Evolutionary conservation across 495 filamentous ascomycete genomes (phyloP), one percentile per base, ranked within the genome.

Genomic region (Penicillium odoratum): DNA sequence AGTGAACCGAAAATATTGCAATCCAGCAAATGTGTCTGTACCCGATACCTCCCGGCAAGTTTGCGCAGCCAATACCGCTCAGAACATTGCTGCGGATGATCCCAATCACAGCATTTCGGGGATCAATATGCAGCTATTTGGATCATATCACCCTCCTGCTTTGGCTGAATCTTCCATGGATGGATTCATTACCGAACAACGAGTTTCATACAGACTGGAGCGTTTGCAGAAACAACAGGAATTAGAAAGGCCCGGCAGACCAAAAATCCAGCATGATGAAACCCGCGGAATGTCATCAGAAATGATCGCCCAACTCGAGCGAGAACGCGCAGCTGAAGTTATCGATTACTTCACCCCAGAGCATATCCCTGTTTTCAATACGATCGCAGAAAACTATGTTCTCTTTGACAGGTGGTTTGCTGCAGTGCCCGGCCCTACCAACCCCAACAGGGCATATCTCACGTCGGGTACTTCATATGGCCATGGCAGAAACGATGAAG

Each of bases 341-440:
- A 76, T 82, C 60, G 77, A 79, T 63, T 80, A 80, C 62, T 81
- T 80, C 63, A 72, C 73, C 15, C 74, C 70, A 2, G 73, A 77
- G 8, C 69, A 78, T 45, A 67, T 81, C 16, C 78, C 77, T 3
- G 71, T 81, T 21, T 71, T 81, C 57, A 70, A 64, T 31, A 54
- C 69, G 47, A 69, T 82, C 42, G 78, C 75, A 6, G 69, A 80
- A 57, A 80, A 82, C 62, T 82, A 72, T 55, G 73, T 78, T 8
- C 71, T 79, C 7, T 81, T 81, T 56, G 76, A 81, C 61, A 61
- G 70, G 15, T 82, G 78, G 78, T 78, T 78, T 62, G 75, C 77
- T 21, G 53, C 71, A 29, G 72, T 79, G 8, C 80, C 78, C 0
- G 80, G 79, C 9, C 77, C 76, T 2, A 78, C 76, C 25, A 74